Evolutionary conservation across 345 rosid genomes (phyloP), one percentile per base, ranked within the genome.

Genomic region (Trapa incisa): DNA sequence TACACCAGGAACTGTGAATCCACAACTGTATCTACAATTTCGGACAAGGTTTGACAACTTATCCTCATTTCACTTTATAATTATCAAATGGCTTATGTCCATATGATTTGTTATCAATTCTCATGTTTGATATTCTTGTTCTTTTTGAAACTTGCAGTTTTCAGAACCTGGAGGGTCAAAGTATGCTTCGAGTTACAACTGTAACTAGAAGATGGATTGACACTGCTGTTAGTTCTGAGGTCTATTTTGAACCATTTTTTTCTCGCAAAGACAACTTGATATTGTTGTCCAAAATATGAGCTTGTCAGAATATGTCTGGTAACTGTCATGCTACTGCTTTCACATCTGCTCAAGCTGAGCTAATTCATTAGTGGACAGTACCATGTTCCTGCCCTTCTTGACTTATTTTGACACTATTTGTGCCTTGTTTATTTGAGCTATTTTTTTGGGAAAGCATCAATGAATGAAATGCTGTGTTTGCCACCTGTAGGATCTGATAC

Each of bases 121-220:
- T 14, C 17, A 68, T 61, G 56, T 12, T 67, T 53, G 17, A 14
- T 43, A 38, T 62, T 65, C 61, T 54, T 64, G 64, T 74, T 63
- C 47, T 65, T 70, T 47, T 62, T 76, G 52, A 63, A 42, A 43
- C 65, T 81, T 84, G 74, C 85, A 93, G 98, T 79, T 93, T 83
- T 82, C 96, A 87, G 78, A 86, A 79, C 61, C 76, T 85, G 13
- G 88, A 85, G 76, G 97, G 99, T 73, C 83, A 83, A 70, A 64
- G 73, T 33, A 72, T 91, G 80, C 82, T 84, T 53, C 81, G 96
- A 74, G 99, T 87, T 65, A 87, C 99, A 65, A 89, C 97, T 22
- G 75, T 95, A 68, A 75, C 85, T 65, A 85, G 97, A 79, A 86
- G 77, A 67, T 95, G 99, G 99, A 76, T 86, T 53, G 99, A 95